Evolutionary conservation across 306 rosid genomes (phyloP).

Genomic region (Boehmeria nivea): DNA sequence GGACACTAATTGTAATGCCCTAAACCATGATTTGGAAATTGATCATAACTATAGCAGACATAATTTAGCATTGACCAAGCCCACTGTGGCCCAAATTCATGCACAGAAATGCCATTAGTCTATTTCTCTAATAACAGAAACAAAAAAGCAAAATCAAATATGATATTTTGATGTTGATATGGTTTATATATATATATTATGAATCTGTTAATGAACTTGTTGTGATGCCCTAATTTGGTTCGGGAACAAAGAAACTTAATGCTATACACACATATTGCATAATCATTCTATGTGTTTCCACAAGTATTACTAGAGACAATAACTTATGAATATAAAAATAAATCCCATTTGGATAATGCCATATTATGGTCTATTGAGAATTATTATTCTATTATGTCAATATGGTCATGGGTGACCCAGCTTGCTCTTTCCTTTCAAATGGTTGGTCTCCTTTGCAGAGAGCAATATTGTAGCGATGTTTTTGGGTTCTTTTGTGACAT

Average conservation of each 20-base stretch:
- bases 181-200: background rate
- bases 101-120: conserved; percentile 2
- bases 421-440: conserved; percentile 10
- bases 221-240: conserved; percentile 1
- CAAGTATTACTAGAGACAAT: background rate
- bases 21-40: background rate
- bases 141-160: background rate
- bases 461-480: conserved; percentile 4
- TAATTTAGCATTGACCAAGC: background rate
- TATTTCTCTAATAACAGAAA: background rate
- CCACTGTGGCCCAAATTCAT: background rate
- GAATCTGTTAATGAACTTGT: conserved; percentile 14
- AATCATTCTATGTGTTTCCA: background rate
- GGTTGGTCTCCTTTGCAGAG: conserved; percentile 25
- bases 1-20: too few relatives aligned
- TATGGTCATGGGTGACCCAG: conserved; percentile 7
- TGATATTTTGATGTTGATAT: conserved; percentile 4
- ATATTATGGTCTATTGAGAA: background rate
- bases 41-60: conserved; percentile 1
- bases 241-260: background rate
- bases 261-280: conserved; percentile 3
- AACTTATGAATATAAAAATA: background rate
- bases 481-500: background rate
- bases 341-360: too few relatives aligned
- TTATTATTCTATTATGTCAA: background rate